A percentile compares a stretch with the other conserved stretches of the same genome.
Evolutionary conservation across 1,139 yeast genomes (phyloP).

Genomic region (Protomyces inouyei): DNA sequence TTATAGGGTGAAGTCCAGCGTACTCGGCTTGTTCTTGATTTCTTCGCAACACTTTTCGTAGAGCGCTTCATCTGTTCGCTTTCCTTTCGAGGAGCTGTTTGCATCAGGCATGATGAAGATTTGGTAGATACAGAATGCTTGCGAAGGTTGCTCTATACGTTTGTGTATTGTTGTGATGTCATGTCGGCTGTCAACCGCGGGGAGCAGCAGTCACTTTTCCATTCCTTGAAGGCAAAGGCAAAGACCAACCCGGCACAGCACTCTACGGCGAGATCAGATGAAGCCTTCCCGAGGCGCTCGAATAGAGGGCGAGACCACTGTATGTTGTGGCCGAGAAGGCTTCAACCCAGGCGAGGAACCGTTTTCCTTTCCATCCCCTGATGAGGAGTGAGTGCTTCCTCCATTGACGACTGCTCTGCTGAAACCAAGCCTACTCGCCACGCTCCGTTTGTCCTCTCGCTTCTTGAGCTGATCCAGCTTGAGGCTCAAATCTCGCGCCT

Average conservation of each 20-base stretch:
- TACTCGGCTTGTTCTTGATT: constrained; percentile 20
- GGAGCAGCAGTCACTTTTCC: no score
- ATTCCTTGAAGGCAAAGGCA: no score
- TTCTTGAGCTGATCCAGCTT: constrained; percentile 17
- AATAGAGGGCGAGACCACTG: constrained; percentile 9
- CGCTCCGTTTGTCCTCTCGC: constrained; percentile 4
- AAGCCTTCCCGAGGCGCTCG: constrained; percentile 23
- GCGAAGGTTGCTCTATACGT: no score
- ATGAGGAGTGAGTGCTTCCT: neutral
- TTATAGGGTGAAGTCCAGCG: neutral
- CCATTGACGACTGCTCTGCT: neutral
- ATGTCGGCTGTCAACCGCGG: no score
- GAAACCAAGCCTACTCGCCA: neutral
- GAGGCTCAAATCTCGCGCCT: constrained; percentile 8
- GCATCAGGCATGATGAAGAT: constrained; percentile 16
- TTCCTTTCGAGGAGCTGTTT: constrained; percentile 18
- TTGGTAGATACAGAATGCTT: neutral
- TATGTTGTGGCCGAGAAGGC: neutral
- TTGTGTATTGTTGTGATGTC: no score
- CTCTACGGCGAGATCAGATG: neutral
- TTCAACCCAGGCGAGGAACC: neutral
- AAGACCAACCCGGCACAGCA: no score
- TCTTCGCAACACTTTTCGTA: constrained; percentile 25
- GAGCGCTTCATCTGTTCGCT: constrained; percentile 23
- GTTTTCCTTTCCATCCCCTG: constrained; percentile 8